Evolutionary conservation across 805 yeast genomes (phyloP).

Genomic region (Wickerhamomyces chaumierensis): DNA sequence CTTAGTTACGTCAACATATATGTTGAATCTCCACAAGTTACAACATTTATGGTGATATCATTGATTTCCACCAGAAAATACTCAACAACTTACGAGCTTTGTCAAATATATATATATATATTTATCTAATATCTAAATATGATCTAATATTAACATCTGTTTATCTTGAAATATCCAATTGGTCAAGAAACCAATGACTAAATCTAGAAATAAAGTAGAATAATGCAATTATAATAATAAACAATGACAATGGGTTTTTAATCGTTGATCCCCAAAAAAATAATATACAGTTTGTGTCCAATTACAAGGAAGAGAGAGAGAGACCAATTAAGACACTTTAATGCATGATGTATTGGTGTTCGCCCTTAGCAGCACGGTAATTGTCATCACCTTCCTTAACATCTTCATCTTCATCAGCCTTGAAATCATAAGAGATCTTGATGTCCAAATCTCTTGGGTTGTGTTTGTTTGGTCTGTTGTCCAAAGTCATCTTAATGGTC

Average conservation of each 20-base stretch:
- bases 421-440: constrained; percentile 39
- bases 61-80: too few relatives aligned
- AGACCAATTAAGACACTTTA: constrained; percentile 13
- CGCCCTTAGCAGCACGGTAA: constrained; percentile 45
- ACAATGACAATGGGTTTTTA: background rate
- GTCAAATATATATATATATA: too few relatives aligned
- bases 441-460: constrained; percentile 91
- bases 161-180: too few relatives aligned
- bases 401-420: constrained; percentile 31
- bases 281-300: background rate
- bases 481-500: constrained; percentile 53
- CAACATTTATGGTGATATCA: too few relatives aligned
- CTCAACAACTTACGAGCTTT: too few relatives aligned
- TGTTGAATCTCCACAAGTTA: too few relatives aligned
- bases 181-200: too few relatives aligned
- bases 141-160: too few relatives aligned
- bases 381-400: constrained; percentile 29
- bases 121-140: too few relatives aligned
- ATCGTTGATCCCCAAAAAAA: too few relatives aligned
- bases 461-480: constrained; percentile 60
- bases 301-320: background rate
- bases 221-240: background rate
- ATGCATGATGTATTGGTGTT: constrained; percentile 63
- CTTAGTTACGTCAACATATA: too few relatives aligned
- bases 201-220: too few relatives aligned